These are phyloP conservation scores for Amphirosellinia nigrospora DNA, from an alignment of 495 filamentous ascomycete genomes.

Conservation along the genomic window DNA sequence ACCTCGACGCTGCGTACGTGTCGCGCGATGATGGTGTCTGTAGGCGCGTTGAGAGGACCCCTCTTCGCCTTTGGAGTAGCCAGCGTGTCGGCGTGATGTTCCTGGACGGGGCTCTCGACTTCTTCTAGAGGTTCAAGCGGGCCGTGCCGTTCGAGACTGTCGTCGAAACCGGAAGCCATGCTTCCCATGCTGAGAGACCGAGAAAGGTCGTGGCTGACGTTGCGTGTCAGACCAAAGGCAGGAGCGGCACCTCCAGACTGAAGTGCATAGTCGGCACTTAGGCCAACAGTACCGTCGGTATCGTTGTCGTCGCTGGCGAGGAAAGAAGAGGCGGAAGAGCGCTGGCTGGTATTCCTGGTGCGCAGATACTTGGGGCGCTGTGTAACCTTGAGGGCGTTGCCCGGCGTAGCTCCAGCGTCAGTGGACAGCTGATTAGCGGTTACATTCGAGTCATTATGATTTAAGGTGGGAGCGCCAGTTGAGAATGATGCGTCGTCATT, in stretches of 20 bases:
- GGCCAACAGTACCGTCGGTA: conserved; percentile 68
- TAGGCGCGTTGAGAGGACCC: conserved; percentile 64
- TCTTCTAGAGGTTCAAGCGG: conserved; percentile 59
- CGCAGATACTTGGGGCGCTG: conserved; percentile 74
- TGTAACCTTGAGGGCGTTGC: conserved; percentile 45
- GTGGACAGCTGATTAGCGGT: conserved; percentile 34
- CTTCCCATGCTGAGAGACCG: conserved; percentile 90
- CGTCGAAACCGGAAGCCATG: conserved; percentile 90
- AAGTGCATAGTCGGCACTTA: conserved; percentile 84
- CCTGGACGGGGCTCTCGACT: conserved; percentile 47
- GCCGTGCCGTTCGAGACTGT: conserved; percentile 65
- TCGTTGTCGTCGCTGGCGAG: conserved; percentile 65
- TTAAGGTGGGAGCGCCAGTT: conserved; percentile 52
- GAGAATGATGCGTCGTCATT: conserved; percentile 51
- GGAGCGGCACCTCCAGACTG: conserved; percentile 82
- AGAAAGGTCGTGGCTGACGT: conserved; percentile 64
- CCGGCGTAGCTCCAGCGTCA: conserved; percentile 41
- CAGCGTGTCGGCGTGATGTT: conserved; percentile 41
- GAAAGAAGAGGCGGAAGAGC: conserved; percentile 78
- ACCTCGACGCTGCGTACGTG: conserved; percentile 88
- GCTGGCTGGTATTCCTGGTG: conserved; percentile 75
- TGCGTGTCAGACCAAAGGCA: conserved; percentile 57
- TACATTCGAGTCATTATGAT: conserved; percentile 39
- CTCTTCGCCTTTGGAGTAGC: conserved; percentile 58
- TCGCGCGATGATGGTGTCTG: conserved; percentile 86